Evolutionary conservation across 2,329 filamentous ascomycete genomes (phyloP).

Genomic region (Aspergillus terreus): DNA sequence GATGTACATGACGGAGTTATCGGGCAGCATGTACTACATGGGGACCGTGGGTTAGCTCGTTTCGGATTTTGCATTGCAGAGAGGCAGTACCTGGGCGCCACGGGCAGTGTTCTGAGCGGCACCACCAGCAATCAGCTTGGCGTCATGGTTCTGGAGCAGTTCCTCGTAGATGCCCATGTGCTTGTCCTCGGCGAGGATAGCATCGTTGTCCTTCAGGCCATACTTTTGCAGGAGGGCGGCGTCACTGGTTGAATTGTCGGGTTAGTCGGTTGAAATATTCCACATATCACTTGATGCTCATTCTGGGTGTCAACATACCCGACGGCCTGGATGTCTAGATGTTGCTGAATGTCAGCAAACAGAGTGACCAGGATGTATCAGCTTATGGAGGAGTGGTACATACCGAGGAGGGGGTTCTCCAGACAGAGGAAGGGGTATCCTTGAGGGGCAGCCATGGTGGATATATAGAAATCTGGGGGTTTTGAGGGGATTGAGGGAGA

Average conservation of each 20-base stretch:
- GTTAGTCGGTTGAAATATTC: conserved; percentile 1
- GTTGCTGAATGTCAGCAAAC: conserved; percentile 16
- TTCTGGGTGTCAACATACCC: conserved; percentile 46
- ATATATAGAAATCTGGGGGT: not conserved
- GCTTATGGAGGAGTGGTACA: conserved; percentile 11
- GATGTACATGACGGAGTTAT: conserved; percentile 87
- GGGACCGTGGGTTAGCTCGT: not conserved
- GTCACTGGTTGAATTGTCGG: conserved; percentile 52
- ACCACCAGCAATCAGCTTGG: conserved; percentile 91
- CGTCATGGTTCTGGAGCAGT: conserved; percentile 76
- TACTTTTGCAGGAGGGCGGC: conserved; percentile 88
- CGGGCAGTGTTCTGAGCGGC: conserved; percentile 97
- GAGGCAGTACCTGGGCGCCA: conserved; percentile 66
- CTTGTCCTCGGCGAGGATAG: conserved; percentile 91
- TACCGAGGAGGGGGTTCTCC: conserved; percentile 95
- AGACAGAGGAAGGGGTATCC: conserved; percentile 87
- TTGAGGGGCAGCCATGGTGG: conserved; percentile 67
- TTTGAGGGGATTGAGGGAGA: conserved; percentile 3
- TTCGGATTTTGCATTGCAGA: not conserved
- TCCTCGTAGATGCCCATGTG: conserved; percentile 91
- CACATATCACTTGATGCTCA: not conserved
- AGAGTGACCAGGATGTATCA: not conserved
- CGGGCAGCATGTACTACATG: conserved; percentile 75
- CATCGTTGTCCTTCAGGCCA: conserved; percentile 89
- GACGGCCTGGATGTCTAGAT: conserved; percentile 79